Evolutionary conservation across 805 yeast genomes (phyloP).

Genomic region (Zygotorulaspora chibaensis): DNA sequence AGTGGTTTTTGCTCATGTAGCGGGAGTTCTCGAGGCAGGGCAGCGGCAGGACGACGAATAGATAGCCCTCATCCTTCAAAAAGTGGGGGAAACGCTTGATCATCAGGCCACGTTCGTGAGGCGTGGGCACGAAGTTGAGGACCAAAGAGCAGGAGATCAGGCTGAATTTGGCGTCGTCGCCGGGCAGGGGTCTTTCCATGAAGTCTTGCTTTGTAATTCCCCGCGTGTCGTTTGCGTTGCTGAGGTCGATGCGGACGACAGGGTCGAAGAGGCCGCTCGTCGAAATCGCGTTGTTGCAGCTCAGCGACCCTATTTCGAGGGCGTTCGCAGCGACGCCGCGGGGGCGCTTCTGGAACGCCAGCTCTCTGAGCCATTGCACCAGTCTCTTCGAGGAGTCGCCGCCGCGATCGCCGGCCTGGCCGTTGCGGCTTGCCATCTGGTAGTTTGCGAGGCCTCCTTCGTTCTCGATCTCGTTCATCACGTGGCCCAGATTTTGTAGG

Average conservation of each 20-base stretch:
- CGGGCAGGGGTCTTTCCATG: slow-evolving; percentile 68
- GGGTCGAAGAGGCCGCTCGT: slow-evolving; percentile 48
- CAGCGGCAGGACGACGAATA: slow-evolving; percentile 81
- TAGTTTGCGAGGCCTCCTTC: slow-evolving; percentile 77
- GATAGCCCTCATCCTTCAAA: slow-evolving; percentile 38
- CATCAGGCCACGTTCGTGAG: slow-evolving; percentile 74
- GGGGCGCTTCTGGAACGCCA: slow-evolving; percentile 13
- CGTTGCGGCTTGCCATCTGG: slow-evolving; percentile 81
- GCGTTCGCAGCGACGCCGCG: slow-evolving; percentile 36
- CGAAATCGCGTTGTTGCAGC: slow-evolving; percentile 63
- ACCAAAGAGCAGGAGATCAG: slow-evolving; percentile 82
- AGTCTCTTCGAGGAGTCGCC: slow-evolving; percentile 86
- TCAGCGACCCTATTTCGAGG: slow-evolving; percentile 80
- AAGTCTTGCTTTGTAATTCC: slow-evolving; percentile 75
- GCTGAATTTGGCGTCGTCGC: slow-evolving; percentile 47
- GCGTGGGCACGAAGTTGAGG: slow-evolving; percentile 78
- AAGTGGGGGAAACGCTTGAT: slow-evolving; percentile 54
- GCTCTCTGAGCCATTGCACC: slow-evolving; percentile 61
- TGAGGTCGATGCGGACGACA: slow-evolving; percentile 65
- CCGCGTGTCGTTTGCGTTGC: slow-evolving; percentile 64
- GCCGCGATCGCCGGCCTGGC: slow-evolving; percentile 74
- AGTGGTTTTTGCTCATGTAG: slow-evolving; percentile 50
- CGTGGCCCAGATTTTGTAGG: slow-evolving; percentile 41
- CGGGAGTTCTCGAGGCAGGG: slow-evolving; percentile 85
- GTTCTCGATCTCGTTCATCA: slow-evolving; percentile 56